Conservation (phyloP, 2,329 filamentous ascomycete species). For the Fusarium buxicola region DNA sequence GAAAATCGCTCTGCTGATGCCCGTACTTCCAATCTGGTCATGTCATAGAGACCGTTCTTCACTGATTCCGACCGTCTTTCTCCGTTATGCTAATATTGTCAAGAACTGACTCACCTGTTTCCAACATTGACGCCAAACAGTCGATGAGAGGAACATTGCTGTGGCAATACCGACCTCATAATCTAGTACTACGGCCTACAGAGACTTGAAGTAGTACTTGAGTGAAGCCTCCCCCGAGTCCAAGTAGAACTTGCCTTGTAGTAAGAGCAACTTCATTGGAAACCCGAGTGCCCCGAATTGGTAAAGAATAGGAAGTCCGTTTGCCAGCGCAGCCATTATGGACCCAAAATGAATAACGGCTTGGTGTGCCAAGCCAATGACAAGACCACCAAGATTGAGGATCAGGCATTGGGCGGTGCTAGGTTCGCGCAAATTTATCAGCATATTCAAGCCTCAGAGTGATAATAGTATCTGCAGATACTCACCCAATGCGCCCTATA, state of each 20-base stretch:
- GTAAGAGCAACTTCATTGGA: slow-evolving; percentile 47
- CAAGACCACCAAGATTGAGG: slow-evolving; percentile 44
- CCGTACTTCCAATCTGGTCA: too few species aligned
- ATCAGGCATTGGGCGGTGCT: slow-evolving; percentile 45
- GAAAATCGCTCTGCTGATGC: too few species aligned
- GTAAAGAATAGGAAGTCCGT: not conserved
- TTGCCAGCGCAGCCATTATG: not conserved
- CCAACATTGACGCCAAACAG: slow-evolving; percentile 47
- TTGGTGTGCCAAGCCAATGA: slow-evolving; percentile 48
- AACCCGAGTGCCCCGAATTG: slow-evolving; percentile 44
- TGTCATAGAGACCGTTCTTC: too few species aligned
- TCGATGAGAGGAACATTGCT: slow-evolving; percentile 48
- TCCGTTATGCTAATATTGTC: too few species aligned
- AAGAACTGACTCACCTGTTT: slow-evolving; percentile 43
- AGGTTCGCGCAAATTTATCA: too few species aligned
- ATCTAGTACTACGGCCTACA: slow-evolving; percentile 48
- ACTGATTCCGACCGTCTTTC: too few species aligned
- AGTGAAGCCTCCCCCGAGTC: slow-evolving; percentile 48
- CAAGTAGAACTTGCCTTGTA: slow-evolving; percentile 42
- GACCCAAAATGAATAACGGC: slow-evolving; percentile 13
- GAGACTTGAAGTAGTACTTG: too few species aligned
- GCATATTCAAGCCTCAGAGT: too few species aligned
- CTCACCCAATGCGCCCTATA: slow-evolving; percentile 51
- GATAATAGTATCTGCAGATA: too few species aligned
- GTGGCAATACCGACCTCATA: slow-evolving; percentile 52